Conservation (phyloP, 108 stramenopile species). For the Pseudonitzschia delicatissima region DNA sequence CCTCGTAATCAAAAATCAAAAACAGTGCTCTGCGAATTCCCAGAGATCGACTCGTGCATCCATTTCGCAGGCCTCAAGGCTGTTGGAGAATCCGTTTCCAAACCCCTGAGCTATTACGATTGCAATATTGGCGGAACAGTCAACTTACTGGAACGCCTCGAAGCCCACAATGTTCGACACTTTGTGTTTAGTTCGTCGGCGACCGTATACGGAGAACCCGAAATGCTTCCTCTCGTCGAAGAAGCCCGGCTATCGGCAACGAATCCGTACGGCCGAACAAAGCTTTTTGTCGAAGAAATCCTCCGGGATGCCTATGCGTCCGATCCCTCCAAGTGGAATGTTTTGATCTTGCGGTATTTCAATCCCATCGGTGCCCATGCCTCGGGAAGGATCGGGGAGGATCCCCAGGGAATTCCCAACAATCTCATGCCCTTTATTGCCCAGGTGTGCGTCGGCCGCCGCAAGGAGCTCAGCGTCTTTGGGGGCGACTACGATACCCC, state of each 20-base stretch:
- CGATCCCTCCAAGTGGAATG: conserved; percentile 48
- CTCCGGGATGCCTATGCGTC: conserved; percentile 86
- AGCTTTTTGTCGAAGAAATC: conserved; percentile 98
- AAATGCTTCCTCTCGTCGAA: conserved; percentile 87
- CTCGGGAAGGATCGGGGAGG: conserved; percentile 95
- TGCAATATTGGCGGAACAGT: conserved; percentile 96
- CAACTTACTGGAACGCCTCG: conserved; percentile 61
- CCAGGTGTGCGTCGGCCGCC: conserved; percentile 90
- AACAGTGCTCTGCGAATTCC: conserved; percentile 71
- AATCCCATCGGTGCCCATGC: conserved; percentile 99
- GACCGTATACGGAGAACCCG: conserved; percentile 98
- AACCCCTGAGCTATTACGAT: conserved; percentile 94
- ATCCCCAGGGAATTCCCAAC: conserved; percentile 97
- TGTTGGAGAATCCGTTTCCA: conserved; percentile 86
- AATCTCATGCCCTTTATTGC: conserved; percentile 98
- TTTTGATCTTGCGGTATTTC: conserved; percentile 95
- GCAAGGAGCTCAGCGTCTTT: conserved; percentile 91
- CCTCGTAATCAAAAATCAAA: not conserved
- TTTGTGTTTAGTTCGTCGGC: conserved; percentile 97
- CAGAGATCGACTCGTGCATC: conserved; percentile 86
- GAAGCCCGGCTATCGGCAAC: conserved; percentile 73
- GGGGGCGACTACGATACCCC: conserved; percentile 97
- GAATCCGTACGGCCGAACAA: conserved; percentile 98
- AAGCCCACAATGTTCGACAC: conserved; percentile 39
- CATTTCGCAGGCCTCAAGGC: conserved; percentile 99